Evolutionary conservation across 495 filamentous ascomycete genomes (phyloP), one percentile per base, ranked within the genome.

Genomic region (Xylaria scruposa): DNA sequence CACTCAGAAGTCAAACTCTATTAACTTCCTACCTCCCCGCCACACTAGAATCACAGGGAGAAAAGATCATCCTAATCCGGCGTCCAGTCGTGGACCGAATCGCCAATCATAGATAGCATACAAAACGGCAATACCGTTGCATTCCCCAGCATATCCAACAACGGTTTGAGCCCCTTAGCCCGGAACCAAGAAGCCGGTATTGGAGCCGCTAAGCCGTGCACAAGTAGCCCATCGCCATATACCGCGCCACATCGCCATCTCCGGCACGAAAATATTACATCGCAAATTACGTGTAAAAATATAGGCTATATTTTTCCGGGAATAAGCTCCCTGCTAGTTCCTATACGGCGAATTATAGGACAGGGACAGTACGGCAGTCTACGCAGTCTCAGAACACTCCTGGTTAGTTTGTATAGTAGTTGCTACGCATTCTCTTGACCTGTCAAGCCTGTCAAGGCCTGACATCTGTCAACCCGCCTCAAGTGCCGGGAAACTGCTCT

Each of bases 1-100:
- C 42, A 19, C 62, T 12, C 33, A 36, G 8, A 67, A 19, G 17
- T 53, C n/a, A 42, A 24, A 62, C 38, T 12, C 2, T 4, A 36
- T 31, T 38, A 1, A 19, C 21, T n/a, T 29, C 44, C 63, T 66
- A 46, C 63, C 26, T 65, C 63, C 63, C 63, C 63, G 46, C 13
- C 17, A 17, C 42, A 19, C 61, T 64, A 67, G 19, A 3, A 38
- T 38, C 46, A 24, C 2, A 67, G 26, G 42, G 8, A 47, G 61
- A 64, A 49, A 47, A 7, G 63, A 67, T 51, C 63, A 53, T 13
- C 63, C 42, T 12, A 33, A 31, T 26, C 61, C 61, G 24, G 21
- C 61, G 19, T 49, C 5, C 12, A 17, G 6, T 21, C 24, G 26
- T 10, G 8, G 10, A 40, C 21, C 31, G 24, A 51, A 33, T 53